Percentiles rank a stretch among this genome's conserved stretches.
Conservation (phyloP, 1,284 basidiomycete species). For the Sanguinoderma infundibulare region DNA sequence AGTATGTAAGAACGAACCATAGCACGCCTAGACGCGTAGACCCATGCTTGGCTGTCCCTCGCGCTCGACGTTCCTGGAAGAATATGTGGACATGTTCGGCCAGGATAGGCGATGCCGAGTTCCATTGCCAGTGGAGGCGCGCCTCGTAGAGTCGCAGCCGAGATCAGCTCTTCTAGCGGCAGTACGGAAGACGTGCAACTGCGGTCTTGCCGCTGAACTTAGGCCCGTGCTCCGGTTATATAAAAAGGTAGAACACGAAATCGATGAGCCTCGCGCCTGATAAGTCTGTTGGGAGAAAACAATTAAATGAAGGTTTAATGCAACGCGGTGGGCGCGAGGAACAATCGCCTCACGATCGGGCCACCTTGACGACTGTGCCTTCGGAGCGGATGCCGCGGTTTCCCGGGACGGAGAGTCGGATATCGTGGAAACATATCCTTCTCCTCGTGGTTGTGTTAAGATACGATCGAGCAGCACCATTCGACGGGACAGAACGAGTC, state of each 20-base stretch:
- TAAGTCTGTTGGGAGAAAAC: slow-evolving; percentile 4
- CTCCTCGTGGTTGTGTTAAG: not conserved
- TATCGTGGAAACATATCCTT: slow-evolving; percentile 9
- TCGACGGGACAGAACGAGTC: not conserved
- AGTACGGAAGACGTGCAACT: not conserved
- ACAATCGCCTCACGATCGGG: not conserved
- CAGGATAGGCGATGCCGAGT: slow-evolving; percentile 5
- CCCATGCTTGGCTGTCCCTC: not conserved
- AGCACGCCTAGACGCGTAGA: not conserved
- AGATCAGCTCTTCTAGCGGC: slow-evolving; percentile 2
- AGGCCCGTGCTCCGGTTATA: slow-evolving; percentile 12
- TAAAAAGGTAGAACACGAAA: slow-evolving; percentile 1
- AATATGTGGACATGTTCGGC: not conserved
- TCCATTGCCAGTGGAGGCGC: not conserved
- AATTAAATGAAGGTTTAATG: slow-evolving; percentile 6
- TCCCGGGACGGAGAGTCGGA: slow-evolving; percentile 20
- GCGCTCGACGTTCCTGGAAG: not conserved
- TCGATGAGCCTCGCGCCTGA: slow-evolving; percentile 11
- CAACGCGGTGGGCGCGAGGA: slow-evolving; percentile 19
- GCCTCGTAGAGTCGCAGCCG: slow-evolving; percentile 5
- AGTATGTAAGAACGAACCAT: slow-evolving; percentile 12
- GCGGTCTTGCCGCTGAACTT: slow-evolving; percentile 5
- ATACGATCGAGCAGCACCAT: not conserved
- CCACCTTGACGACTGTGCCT: slow-evolving; percentile 7
- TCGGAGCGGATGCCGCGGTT: slow-evolving; percentile 24